Evolutionary conservation across 352 stramenopile genomes (phyloP), one percentile per base, ranked within the genome.

Genomic region (Phytophthora cactorum): DNA sequence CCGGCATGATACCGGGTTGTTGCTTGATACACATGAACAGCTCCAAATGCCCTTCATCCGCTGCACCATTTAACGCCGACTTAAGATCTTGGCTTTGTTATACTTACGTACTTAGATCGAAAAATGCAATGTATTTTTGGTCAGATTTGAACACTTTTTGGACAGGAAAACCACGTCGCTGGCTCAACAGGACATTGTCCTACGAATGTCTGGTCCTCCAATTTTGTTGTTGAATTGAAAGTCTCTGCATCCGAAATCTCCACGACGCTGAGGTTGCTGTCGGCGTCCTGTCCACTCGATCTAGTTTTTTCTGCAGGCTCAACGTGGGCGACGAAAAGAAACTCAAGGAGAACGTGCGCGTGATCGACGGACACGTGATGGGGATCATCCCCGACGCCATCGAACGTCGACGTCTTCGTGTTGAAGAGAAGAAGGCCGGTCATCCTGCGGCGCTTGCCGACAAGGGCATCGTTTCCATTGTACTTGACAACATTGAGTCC

Each of bases 281-380:
- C 54, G 29, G 45, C 34, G 29, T 50, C 45, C n/a, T 55, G 12
- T 5, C 17, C 15, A 5, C 6, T 8, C 44, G 1, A n/a, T 28
- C 22, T 11, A 29, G 45, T 52, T n/a, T 53, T 39, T 14, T 6
- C 39, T 15, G 73, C 9, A 78, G 54, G 69, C 74, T 86, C 14
- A 79, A 80, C 46, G 53, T 86, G 6, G 73, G 75, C 27, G 68
- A 60, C 22, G 75, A 86, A 32, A 46, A 60, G 12, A 64, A 78
- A 34, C 65, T 84, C 10, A 66, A 64, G 32, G 53, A 72, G 9
- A 54, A 65, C 32, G 65, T 84, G 22, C 66, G 72, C 10, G 54
- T 80, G 36, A 76, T 83, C 9, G 52, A 84, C 52, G 64, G 80
- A 44, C 73, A 69, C 15, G 50, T 82, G 8, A 63, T 78, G 52